These are phyloP conservation scores for Pyricularia pennisetigena DNA, from an alignment of 2,329 filamentous ascomycete species.

Conservation along the genomic window DNA sequence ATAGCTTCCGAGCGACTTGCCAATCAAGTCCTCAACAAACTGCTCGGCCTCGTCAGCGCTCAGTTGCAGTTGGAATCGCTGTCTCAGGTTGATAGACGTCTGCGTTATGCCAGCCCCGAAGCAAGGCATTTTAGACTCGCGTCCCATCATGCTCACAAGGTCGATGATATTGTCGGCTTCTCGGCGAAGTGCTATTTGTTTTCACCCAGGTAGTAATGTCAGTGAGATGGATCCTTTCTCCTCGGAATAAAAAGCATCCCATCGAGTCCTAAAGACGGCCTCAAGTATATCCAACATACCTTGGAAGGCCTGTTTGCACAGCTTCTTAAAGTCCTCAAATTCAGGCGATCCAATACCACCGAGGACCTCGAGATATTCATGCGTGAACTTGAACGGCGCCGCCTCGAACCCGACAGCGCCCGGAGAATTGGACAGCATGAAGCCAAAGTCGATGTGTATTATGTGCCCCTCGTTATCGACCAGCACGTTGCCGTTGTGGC, in stretches of 20 bases:
- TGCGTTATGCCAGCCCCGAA: constrained; percentile 65
- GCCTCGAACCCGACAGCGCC: constrained; percentile 80
- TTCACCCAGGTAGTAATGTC: constrained; percentile 3
- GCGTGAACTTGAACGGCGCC: constrained; percentile 72
- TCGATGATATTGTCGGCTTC: constrained; percentile 76
- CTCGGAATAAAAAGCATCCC: neutral
- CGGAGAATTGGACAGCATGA: constrained; percentile 81
- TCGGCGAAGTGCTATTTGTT: constrained; percentile 49
- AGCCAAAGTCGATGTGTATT: constrained; percentile 82
- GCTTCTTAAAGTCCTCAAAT: constrained; percentile 65
- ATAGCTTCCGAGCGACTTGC: constrained; percentile 76
- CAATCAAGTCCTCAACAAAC: constrained; percentile 74
- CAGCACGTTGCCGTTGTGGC: constrained; percentile 79
- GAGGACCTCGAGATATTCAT: constrained; percentile 77
- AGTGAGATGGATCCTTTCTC: neutral
- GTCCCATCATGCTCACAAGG: constrained; percentile 75
- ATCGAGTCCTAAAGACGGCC: too few species aligned
- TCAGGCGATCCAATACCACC: constrained; percentile 61
- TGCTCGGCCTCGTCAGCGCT: constrained; percentile 73
- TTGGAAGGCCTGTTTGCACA: constrained; percentile 80
- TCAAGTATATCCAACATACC: constrained; percentile 33
- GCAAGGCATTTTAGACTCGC: constrained; percentile 76
- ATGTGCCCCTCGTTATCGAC: constrained; percentile 82
- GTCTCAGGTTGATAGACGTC: constrained; percentile 58
- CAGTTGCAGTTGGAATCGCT: constrained; percentile 72